Base-by-base conservation (phyloP, 108 stramenopile genomes). In the Pseudonitzschia delicatissima region DNA sequence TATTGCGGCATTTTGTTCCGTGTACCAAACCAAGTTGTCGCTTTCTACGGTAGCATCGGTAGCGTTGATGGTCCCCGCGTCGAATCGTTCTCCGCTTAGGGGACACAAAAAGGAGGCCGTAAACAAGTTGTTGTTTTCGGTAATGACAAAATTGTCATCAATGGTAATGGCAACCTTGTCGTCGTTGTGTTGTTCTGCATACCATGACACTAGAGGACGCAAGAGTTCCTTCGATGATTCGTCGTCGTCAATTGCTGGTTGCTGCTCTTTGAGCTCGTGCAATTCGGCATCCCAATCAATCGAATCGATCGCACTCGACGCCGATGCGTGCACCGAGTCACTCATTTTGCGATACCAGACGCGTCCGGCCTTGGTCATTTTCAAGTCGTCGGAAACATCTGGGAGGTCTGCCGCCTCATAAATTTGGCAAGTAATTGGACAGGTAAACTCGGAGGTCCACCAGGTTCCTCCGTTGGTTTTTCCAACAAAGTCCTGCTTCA, bases 101-200 rank as follows among this genome's bases (percentile, higher is more conserved):
- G 79, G 79, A 49, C 79, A 76, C 13, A 72, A 49, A 60, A 80
- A 80, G 29, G 66, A 37, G 1, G 79, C 74, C 5, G 79, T 76
- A 71, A 71, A 76, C 34, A 27, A 7, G 26, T 27, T 13, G 59
- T 32, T 45, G 57, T 58, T 28, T 50, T 44, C 55, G 53, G 66
- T 49, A 26, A 55, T 61, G 8, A 74, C 73, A 67, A 74, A 74
- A 53, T 67, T 60, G 11, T 74, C 66, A 18, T 67, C 60, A 26
- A 61, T 67, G 7, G 66, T 44, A 12, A 74, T 49, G 1, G 62
- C 58, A 15, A 51, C 6, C 29, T 67, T 23, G 49, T 62, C 47
- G 40, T 50, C 35, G 3, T 23, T 23, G 21, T 23, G 6, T 6
- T 48, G 47, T 12, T 48, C 33, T 44, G 33, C 29, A 35, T 53